These are phyloP conservation scores for Diophrys sp. DNA, from an alignment of 73 alveolate genomes.

Conservation along the genomic window DNA sequence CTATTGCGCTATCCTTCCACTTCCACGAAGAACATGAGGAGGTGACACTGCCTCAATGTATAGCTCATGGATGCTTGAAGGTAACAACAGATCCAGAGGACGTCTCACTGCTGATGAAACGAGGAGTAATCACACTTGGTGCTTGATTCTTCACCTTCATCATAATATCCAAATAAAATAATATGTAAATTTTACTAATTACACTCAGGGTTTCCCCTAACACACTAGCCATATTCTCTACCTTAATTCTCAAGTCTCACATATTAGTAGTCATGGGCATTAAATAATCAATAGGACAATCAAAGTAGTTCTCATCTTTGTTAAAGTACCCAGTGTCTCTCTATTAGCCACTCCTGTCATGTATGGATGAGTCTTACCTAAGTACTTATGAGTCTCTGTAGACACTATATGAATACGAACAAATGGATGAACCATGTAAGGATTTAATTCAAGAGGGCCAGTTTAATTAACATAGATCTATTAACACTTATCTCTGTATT, in stretches of 20 bases:
- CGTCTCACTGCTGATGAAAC: no score
- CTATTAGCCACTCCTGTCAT: constrained; percentile 33
- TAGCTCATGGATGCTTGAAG: no score
- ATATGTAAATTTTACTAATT: no score
- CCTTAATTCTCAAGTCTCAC: constrained; percentile 91
- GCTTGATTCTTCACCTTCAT: no score
- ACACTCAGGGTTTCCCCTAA: no score
- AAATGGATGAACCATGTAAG: constrained; percentile 92
- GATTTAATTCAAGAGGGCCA: constrained; percentile 89
- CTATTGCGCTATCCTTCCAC: no score
- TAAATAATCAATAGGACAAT: constrained; percentile 49
- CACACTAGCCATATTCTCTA: constrained; percentile 87
- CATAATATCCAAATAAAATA: no score
- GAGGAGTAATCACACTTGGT: no score
- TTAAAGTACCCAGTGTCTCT: constrained; percentile 38
- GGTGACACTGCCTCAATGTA: no score
- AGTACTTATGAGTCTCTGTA: constrained; percentile 76
- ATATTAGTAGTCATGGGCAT: constrained; percentile 85
- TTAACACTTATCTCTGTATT: neutral
- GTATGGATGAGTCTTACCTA: constrained; percentile 54
- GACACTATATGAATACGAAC: constrained; percentile 90
- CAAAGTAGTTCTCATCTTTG: constrained; percentile 3
- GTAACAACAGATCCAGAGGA: no score
- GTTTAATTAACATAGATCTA: constrained; percentile 62
- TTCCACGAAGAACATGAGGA: no score